A percentile compares a stretch with the other conserved stretches of the same genome.
phyloP scores from a whole-genome alignment of 345 rosid genomes.

The Psidium friedrichsthalianum region DNA sequence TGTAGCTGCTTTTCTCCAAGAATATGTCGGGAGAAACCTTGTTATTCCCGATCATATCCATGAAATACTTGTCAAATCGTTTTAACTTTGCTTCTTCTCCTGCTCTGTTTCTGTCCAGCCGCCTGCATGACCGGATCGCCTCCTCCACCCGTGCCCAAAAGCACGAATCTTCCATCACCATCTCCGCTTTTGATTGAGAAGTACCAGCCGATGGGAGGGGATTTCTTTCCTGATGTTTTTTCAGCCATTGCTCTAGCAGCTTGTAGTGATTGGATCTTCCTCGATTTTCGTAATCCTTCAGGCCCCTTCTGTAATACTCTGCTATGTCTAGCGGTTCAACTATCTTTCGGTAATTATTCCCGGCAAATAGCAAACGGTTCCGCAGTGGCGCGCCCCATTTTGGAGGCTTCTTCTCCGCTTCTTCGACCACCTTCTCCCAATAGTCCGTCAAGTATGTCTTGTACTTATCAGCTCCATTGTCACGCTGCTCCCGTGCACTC shows the following conservation, averaged over 20 bases:
- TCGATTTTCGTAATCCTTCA: conserved; percentile 9
- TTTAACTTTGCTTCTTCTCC: background rate
- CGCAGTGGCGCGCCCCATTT: conserved; percentile 11
- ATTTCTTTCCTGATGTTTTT: background rate
- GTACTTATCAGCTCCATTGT: background rate
- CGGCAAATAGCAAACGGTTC: conserved; percentile 23
- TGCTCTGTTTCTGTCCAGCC: background rate
- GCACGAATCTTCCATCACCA: conserved; percentile 49
- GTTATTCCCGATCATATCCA: background rate
- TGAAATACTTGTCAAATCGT: background rate
- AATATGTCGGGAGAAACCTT: background rate
- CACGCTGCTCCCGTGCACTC: background rate
- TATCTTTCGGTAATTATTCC: conserved; percentile 48
- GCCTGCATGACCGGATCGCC: conserved; percentile 18
- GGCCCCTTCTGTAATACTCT: conserved; percentile 13
- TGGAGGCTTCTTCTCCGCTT: conserved; percentile 41
- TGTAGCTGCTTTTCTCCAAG: background rate
- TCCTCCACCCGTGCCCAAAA: conserved; percentile 82
- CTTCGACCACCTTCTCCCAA: conserved; percentile 39
- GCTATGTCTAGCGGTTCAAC: conserved; percentile 76
- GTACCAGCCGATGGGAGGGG: background rate
- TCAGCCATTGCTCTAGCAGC: conserved; percentile 39
- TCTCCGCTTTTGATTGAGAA: too few relatives aligned
- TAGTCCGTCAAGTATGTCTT: conserved; percentile 20
- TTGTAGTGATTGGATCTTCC: conserved; percentile 40